Evolutionary conservation across 768 basidiomycete genomes (phyloP), one percentile per base, ranked within the genome.

Genomic region (Naganishia kalamii): DNA sequence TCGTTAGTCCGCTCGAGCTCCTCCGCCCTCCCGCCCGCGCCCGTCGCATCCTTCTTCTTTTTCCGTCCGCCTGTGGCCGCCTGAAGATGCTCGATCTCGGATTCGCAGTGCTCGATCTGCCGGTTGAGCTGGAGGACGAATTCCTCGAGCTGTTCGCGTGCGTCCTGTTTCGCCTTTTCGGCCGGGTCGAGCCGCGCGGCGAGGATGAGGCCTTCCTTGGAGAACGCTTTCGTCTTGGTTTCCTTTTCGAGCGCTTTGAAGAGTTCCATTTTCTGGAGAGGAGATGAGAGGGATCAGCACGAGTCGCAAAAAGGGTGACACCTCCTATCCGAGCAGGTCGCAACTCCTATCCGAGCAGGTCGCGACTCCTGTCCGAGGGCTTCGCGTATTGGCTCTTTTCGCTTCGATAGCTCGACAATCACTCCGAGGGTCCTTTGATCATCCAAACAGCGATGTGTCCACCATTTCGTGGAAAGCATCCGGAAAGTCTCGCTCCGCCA

Each of bases 201-300:
- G 66, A 92, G 90, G 67, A 88, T 96, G 44, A 99, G 83, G 44
- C 96, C 96, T 79, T 98, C 96, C 75, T 98, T 99, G 21, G 93
- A 97, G 80, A 98, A 99, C 0, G 96, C 96, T 79, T 99, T 99
- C 65, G 96, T 98, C 84, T 99, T 99, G 94, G 98, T 98, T 81
- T 99, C 96, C 82, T 98, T 99, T 82, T 99, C 96, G 80, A 93
- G 92, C 25, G 94, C 94, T 75, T 99, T 99, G 85, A 99, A 99
- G 77, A 92, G 93, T 82, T 99, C 96, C 96, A 99, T 99, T 98
- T 98, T 96, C 96, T 98, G 79, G 23, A 47, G 17, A 10, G 47
- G 48, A 65, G 67, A 21, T 12, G 29, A 63, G 67, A 65, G 76
- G 37, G n/a, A 27, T 40, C 11, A 37, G 32, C 21, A 35, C 35